Conservation (phyloP, 257 asterid species). For the Solanum chiquidenum region DNA sequence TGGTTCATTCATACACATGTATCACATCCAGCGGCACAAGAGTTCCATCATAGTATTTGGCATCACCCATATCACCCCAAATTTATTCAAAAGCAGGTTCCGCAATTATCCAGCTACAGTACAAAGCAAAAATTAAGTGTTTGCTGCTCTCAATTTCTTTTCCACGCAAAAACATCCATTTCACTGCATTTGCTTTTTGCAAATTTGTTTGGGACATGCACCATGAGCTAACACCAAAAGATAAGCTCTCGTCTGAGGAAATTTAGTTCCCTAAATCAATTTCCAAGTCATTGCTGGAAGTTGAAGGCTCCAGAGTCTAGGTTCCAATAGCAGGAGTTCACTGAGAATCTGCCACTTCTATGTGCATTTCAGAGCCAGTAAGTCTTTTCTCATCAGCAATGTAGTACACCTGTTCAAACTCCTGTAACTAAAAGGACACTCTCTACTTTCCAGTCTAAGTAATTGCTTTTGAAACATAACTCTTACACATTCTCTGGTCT, state of each 20-base stretch:
- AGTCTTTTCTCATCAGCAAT: not conserved
- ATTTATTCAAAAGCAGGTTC: not conserved
- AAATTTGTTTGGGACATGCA: not conserved
- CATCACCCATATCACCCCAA: not conserved
- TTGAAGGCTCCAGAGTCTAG: not conserved
- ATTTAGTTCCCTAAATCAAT: not conserved
- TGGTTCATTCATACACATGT: not conserved
- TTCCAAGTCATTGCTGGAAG: not conserved
- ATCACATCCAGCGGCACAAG: not conserved
- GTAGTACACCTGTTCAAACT: not conserved
- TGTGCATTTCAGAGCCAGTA: not conserved
- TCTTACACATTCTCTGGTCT: not conserved
- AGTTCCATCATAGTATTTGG: not conserved
- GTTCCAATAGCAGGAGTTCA: not conserved
- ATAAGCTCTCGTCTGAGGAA: not conserved
- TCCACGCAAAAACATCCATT: not conserved
- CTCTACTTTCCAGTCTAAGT: not conserved
- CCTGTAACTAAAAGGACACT: not conserved
- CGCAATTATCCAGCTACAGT: not conserved
- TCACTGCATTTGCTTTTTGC: not conserved
- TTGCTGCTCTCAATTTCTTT: not conserved
- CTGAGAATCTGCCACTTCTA: not conserved
- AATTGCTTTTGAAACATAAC: not conserved
- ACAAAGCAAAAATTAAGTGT: not conserved
- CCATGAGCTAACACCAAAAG: not conserved